These are phyloP conservation scores for Lentinula boryana DNA, from an alignment of 768 basidiomycete genomes.

Conservation along the genomic window DNA sequence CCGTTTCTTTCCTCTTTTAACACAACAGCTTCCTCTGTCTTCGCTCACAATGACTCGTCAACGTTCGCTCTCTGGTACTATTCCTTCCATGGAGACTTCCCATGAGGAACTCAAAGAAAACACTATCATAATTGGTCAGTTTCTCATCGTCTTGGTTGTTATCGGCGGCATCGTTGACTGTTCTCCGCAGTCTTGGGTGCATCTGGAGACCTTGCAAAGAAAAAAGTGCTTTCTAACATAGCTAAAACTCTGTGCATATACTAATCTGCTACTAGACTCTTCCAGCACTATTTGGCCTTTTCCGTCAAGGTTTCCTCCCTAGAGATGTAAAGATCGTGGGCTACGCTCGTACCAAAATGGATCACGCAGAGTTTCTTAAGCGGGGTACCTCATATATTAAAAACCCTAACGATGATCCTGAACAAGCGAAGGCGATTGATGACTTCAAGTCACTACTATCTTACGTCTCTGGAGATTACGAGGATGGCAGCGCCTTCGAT, in stretches of 20 bases:
- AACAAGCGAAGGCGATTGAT: slow-evolving; percentile 57
- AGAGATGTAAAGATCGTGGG: slow-evolving; percentile 86
- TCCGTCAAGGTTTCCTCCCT: slow-evolving; percentile 74
- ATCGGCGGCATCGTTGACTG: slow-evolving; percentile 10
- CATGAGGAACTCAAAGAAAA: slow-evolving; percentile 77
- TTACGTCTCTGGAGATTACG: slow-evolving; percentile 87
- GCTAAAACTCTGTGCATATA: slow-evolving; percentile 3
- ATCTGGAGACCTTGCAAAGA: slow-evolving; percentile 97
- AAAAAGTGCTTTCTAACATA: slow-evolving; percentile 57
- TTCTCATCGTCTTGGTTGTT: slow-evolving; percentile 14
- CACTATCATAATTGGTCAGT: slow-evolving; percentile 83
- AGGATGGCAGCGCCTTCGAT: slow-evolving; percentile 75
- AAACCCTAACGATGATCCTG: slow-evolving; percentile 55
- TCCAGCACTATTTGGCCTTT: slow-evolving; percentile 92
- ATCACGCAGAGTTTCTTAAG: slow-evolving; percentile 75
- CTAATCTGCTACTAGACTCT: slow-evolving; percentile 61
- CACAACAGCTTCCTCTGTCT: slow-evolving; percentile 11
- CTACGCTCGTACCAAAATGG: slow-evolving; percentile 96
- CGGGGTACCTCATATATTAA: slow-evolving; percentile 86
- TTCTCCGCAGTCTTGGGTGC: slow-evolving; percentile 75
- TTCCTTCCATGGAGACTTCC: slow-evolving; percentile 75
- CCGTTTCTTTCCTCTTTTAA: slow-evolving; percentile 2
- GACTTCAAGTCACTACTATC: slow-evolving; percentile 78
- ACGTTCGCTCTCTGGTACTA: slow-evolving; percentile 70
- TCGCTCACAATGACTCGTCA: slow-evolving; percentile 33